A percentile compares a stretch with the other conserved stretches of the same genome.
phyloP scores from a whole-genome alignment of 805 yeast genomes.

The Wickerhamomyces chaumierensis region DNA sequence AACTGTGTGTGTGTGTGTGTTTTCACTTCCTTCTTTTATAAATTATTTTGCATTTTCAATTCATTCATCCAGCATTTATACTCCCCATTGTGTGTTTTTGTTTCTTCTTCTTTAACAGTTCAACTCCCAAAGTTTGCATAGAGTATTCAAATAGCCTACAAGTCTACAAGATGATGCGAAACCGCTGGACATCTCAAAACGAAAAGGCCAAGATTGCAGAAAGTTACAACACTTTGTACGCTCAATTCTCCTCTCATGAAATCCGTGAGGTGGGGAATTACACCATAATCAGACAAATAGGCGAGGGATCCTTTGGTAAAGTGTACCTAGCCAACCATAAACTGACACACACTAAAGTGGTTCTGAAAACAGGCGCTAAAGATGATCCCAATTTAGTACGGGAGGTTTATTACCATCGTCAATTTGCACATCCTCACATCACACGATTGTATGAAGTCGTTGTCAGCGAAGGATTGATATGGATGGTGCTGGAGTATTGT shows the following conservation, averaged over 20 bases:
- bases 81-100: no score
- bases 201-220: constrained; percentile 36
- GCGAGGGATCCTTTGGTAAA: constrained; percentile 89
- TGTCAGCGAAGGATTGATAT: constrained; percentile 66
- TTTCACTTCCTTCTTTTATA: no score
- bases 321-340: constrained; percentile 78
- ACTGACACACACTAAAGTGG: constrained; percentile 67
- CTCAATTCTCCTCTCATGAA: constrained; percentile 33
- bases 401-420: constrained; percentile 82
- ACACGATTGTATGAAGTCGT: constrained; percentile 80
- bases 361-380: constrained; percentile 68
- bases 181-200: constrained; percentile 12
- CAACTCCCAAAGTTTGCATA: no score
- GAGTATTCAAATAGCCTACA: no score
- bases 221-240: constrained; percentile 49
- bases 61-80: no score
- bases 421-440: constrained; percentile 73
- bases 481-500: constrained; percentile 88
- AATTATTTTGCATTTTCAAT: no score
- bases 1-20: no score
- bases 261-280: constrained; percentile 74
- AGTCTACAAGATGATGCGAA: no score
- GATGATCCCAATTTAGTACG: constrained; percentile 80
- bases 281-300: constrained; percentile 59
- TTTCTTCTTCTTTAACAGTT: no score